Conservation (phyloP, 768 basidiomycete species). For the Mycena vitilis region DNA sequence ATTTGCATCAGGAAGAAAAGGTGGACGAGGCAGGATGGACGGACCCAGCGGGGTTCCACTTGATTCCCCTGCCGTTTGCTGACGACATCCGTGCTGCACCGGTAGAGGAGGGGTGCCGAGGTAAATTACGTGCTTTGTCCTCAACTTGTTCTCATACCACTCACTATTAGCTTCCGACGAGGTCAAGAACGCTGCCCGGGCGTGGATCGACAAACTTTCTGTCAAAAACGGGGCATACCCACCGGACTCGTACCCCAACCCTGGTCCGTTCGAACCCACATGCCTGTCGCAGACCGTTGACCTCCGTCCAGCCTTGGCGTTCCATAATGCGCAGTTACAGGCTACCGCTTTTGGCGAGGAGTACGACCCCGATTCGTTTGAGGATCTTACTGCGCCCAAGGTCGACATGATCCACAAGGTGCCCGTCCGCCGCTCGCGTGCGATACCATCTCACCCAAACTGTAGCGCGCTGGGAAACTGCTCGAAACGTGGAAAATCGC, state of each 20-base stretch:
- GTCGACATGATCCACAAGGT: constrained; percentile 85
- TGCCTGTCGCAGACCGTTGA: constrained; percentile 2
- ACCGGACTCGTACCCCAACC: constrained; percentile 93
- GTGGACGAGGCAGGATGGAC: constrained; percentile 77
- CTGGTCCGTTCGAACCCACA: constrained; percentile 64
- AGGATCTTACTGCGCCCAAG: constrained; percentile 86
- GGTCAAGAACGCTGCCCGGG: constrained; percentile 72
- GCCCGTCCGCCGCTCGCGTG: not conserved
- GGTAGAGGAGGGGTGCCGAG: constrained; percentile 71
- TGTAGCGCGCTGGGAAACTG: constrained; percentile 73
- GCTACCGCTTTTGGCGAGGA: constrained; percentile 94
- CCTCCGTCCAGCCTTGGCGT: constrained; percentile 69
- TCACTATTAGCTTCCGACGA: constrained; percentile 69
- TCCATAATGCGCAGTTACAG: constrained; percentile 90
- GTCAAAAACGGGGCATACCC: constrained; percentile 84
- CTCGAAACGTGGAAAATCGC: constrained; percentile 79
- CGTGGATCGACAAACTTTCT: constrained; percentile 83
- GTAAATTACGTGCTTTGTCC: constrained; percentile 49
- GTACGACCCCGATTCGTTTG: constrained; percentile 80
- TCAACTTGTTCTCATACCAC: not conserved
- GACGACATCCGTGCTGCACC: constrained; percentile 92
- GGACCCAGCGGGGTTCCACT: constrained; percentile 91
- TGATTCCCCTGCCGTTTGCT: constrained; percentile 93
- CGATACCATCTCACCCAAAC: constrained; percentile 23
- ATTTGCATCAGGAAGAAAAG: constrained; percentile 69